A percentile compares a stretch with the other conserved stretches of the same genome.
These are phyloP conservation scores for Xanthoparmelia taractica DNA, from an alignment of 495 filamentous ascomycete genomes.

Conservation along the genomic window DNA sequence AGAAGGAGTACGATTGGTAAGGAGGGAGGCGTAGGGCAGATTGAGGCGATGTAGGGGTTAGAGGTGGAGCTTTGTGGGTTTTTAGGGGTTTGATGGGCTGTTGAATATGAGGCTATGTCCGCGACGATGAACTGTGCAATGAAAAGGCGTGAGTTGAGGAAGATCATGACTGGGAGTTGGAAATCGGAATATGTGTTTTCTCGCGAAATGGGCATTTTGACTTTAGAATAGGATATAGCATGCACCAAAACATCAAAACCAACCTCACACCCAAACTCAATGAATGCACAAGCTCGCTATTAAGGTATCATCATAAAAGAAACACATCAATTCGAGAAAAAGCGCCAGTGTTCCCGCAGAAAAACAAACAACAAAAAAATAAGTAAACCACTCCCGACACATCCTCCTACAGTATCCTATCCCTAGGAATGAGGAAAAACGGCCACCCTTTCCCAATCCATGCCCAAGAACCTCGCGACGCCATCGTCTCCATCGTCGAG, in stretches of 20 bases:
- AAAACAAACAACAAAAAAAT: too few species aligned
- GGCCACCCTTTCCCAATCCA: constrained; percentile 2
- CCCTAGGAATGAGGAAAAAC: background rate
- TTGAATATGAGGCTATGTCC: background rate
- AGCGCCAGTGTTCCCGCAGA: too few species aligned
- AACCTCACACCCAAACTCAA: background rate
- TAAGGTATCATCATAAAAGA: background rate
- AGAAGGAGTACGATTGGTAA: constrained; percentile 21
- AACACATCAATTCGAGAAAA: too few species aligned
- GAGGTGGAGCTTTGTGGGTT: background rate
- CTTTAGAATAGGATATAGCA: too few species aligned
- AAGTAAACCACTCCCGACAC: too few species aligned
- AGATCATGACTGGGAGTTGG: background rate
- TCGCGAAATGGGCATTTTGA: background rate
- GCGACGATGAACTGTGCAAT: background rate
- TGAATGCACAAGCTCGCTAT: background rate
- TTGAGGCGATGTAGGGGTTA: constrained; percentile 1
- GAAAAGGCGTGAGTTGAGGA: background rate
- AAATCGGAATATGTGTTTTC: background rate
- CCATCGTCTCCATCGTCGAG: background rate
- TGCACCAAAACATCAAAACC: background rate
- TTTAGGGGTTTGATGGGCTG: background rate
- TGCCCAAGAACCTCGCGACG: background rate
- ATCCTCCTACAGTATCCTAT: too few species aligned
- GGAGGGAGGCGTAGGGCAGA: constrained; percentile 16